A percentile compares a stretch with the other conserved stretches of the same genome.
Evolutionary conservation across 108 stramenopile genomes (phyloP).

Genomic region (Pinguiococcus pyrenoidosus): DNA sequence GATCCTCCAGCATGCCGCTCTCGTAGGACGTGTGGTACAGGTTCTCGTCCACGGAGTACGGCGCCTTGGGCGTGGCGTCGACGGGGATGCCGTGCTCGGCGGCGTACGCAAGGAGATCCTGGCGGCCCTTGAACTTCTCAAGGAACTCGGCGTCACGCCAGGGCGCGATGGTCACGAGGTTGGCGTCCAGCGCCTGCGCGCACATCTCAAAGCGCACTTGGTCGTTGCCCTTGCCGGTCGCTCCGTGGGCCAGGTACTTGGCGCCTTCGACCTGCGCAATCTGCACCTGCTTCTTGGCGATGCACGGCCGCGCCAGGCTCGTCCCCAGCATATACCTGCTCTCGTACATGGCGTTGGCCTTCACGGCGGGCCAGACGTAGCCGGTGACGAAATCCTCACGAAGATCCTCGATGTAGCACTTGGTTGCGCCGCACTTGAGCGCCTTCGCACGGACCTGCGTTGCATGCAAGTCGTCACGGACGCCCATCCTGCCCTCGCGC

Average conservation of each 20-base stretch:
- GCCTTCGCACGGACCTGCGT: conserved; percentile 31
- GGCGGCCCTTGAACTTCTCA: conserved; percentile 51
- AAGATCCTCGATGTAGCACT: conserved; percentile 63
- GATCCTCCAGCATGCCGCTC: conserved; percentile 74
- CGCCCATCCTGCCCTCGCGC: too few relatives aligned
- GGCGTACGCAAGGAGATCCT: conserved; percentile 89
- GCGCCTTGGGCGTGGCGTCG: conserved; percentile 44
- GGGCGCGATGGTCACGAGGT: conserved; percentile 83
- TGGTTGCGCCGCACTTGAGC: conserved; percentile 22
- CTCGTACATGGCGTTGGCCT: conserved; percentile 89
- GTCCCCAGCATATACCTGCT: conserved; percentile 76
- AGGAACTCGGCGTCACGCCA: conserved; percentile 52
- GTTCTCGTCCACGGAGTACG: conserved; percentile 97
- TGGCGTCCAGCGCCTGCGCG: conserved; percentile 85
- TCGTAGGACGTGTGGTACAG: conserved; percentile 96
- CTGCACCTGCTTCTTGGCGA: conserved; percentile 94
- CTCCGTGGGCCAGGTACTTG: conserved; percentile 80
- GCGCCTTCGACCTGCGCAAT: conserved; percentile 77
- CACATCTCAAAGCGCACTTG: conserved; percentile 99
- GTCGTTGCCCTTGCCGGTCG: conserved; percentile 99
- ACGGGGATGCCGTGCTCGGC: conserved; percentile 87
- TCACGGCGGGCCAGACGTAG: conserved; percentile 85
- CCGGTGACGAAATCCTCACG: conserved; percentile 85
- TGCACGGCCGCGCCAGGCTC: conserved; percentile 93
- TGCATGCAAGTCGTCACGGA: too few relatives aligned